Evolutionary conservation across 768 basidiomycete species (phyloP).

Genomic region (Austroboletus festivus): DNA sequence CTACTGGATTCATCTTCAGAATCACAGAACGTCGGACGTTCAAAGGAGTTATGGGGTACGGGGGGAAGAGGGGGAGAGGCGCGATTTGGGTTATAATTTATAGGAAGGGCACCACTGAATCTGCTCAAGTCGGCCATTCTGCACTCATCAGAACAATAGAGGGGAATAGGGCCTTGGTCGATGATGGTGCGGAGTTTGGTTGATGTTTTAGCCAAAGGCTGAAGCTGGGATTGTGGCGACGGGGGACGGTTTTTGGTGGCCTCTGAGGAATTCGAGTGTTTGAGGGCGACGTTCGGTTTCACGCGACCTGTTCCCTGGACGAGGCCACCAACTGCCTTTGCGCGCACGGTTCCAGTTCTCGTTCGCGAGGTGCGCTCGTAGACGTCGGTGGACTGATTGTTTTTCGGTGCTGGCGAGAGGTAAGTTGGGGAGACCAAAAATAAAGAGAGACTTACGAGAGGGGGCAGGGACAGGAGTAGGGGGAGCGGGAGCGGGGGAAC

Average conservation of each 20-base stretch:
- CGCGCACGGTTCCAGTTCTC: constrained; percentile 37
- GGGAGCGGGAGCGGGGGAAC: constrained; percentile 20
- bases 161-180: constrained; percentile 74
- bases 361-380: constrained; percentile 29
- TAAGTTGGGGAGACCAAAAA: constrained; percentile 6
- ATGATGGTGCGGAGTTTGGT: constrained; percentile 64
- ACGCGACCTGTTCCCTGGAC: constrained; percentile 65
- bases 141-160: constrained; percentile 84
- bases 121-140: constrained; percentile 54
- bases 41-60: constrained; percentile 39
- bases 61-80: constrained; percentile 40
- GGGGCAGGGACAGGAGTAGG: constrained; percentile 38
- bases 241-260: constrained; percentile 15
- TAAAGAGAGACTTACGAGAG: constrained; percentile 34
- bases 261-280: constrained; percentile 32
- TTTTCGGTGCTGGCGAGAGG: constrained; percentile 23
- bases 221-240: constrained; percentile 20
- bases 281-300: constrained; percentile 56
- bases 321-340: constrained; percentile 48
- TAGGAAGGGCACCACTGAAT: constrained; percentile 38
- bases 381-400: constrained; percentile 24
- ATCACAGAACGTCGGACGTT: constrained; percentile 23
- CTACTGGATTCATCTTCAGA: constrained; percentile 42
- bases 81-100: constrained; percentile 47
- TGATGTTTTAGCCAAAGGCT: constrained; percentile 30